phyloP scores from a whole-genome alignment of 2,329 filamentous ascomycete genomes.

The Pseudocercospora crystallina region DNA sequence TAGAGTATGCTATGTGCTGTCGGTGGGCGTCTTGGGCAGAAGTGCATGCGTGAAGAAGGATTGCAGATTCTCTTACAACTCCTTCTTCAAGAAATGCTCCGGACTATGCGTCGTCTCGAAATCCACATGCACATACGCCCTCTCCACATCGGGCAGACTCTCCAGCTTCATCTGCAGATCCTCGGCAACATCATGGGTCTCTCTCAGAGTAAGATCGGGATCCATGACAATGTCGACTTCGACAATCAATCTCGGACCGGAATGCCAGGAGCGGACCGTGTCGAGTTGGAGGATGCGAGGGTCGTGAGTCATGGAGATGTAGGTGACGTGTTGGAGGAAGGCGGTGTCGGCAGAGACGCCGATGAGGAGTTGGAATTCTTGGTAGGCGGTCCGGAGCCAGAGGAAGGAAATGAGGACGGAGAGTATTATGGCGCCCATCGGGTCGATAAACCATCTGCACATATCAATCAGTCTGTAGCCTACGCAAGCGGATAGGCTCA shows the following conservation, averaged over 20 bases:
- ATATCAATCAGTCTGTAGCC: neutral
- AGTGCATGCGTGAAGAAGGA: too few relatives aligned
- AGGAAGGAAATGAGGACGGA: slow-evolving; percentile 74
- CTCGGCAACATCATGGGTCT: slow-evolving; percentile 91
- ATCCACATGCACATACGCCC: slow-evolving; percentile 95
- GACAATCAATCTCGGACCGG: slow-evolving; percentile 81
- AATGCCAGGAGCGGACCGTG: slow-evolving; percentile 92
- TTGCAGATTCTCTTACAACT: slow-evolving; percentile 47
- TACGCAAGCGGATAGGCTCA: neutral
- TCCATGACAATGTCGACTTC: slow-evolving; percentile 98
- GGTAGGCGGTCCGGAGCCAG: slow-evolving; percentile 83
- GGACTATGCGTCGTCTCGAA: slow-evolving; percentile 96
- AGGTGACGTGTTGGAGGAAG: slow-evolving; percentile 91
- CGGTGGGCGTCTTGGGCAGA: too few relatives aligned
- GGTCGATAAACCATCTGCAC: slow-evolving; percentile 85
- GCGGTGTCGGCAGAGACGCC: slow-evolving; percentile 83
- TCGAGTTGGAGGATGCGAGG: slow-evolving; percentile 81
- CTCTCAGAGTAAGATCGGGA: slow-evolving; percentile 66
- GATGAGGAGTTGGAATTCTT: slow-evolving; percentile 87
- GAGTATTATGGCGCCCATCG: slow-evolving; percentile 82
- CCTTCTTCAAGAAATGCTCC: slow-evolving; percentile 72
- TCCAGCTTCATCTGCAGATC: slow-evolving; percentile 93
- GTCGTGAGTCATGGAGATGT: slow-evolving; percentile 89
- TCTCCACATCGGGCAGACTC: slow-evolving; percentile 84
- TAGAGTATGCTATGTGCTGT: too few relatives aligned